These are phyloP conservation scores for Dryas drummondii DNA, from an alignment of 306 rosid species.

Conservation along the genomic window DNA sequence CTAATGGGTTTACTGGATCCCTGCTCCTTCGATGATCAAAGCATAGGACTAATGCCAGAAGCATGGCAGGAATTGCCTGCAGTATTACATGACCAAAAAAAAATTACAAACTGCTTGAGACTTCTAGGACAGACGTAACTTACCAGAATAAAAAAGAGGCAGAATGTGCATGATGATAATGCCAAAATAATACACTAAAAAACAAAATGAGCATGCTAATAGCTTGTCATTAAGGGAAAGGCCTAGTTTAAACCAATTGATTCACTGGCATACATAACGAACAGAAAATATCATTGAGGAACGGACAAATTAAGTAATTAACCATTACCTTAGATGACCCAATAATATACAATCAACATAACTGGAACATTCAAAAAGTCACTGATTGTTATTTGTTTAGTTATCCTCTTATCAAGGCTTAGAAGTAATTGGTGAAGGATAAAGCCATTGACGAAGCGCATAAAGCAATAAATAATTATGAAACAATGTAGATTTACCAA, in stretches of 20 bases:
- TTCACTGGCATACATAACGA: not conserved
- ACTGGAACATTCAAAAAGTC: not conserved
- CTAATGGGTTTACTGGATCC: conserved; percentile 62
- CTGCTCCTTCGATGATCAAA: conserved; percentile 85
- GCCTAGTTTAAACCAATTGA: not conserved
- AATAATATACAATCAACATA: not conserved
- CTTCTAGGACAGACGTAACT: not conserved
- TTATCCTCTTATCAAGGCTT: not conserved
- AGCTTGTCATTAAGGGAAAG: not conserved
- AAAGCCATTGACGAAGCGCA: not conserved
- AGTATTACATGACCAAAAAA: conserved; percentile 12
- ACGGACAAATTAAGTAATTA: not conserved
- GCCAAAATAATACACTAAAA: not conserved
- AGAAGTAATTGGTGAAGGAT: not conserved
- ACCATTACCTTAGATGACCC: not conserved
- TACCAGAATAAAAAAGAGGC: not conserved
- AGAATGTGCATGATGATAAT: not conserved
- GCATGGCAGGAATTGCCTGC: conserved; percentile 97
- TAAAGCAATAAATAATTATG: not conserved
- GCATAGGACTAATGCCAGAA: conserved; percentile 88
- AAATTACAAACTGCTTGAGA: not conserved
- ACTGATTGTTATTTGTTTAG: not conserved
- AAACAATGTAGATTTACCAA: not conserved
- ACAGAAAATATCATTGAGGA: not conserved
- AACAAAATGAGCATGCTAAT: not conserved